These are phyloP conservation scores for Westerdykella ornata DNA, from an alignment of 2,329 filamentous ascomycete genomes.

Conservation along the genomic window DNA sequence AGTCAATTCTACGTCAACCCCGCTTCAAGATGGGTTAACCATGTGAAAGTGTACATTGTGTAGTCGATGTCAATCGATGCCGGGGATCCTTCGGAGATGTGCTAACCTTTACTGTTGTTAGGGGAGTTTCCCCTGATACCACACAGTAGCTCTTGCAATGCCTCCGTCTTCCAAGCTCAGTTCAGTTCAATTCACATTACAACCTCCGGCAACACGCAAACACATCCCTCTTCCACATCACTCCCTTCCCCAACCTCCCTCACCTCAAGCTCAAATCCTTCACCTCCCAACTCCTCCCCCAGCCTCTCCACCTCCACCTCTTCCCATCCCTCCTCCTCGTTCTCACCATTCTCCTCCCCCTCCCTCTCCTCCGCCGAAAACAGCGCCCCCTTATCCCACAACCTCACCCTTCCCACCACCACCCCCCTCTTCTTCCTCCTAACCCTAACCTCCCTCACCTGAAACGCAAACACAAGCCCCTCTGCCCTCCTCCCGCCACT, in stretches of 20 bases:
- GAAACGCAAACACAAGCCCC: constrained; percentile 9
- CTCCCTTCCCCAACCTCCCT: background rate
- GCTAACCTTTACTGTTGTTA: too few relatives aligned
- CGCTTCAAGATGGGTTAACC: too few relatives aligned
- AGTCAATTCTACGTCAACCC: too few relatives aligned
- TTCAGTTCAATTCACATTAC: too few relatives aligned
- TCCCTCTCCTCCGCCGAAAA: background rate
- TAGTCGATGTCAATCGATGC: too few relatives aligned
- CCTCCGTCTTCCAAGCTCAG: too few relatives aligned
- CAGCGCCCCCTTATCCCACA: constrained; percentile 1
- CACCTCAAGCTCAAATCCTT: background rate
- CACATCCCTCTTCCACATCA: background rate
- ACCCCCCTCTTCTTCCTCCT: constrained; percentile 1
- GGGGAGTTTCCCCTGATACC: too few relatives aligned
- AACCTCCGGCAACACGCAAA: constrained; percentile 1
- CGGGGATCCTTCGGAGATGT: too few relatives aligned
- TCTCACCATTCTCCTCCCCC: background rate
- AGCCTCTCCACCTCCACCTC: background rate
- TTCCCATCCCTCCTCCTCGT: background rate
- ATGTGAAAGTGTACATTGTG: too few relatives aligned
- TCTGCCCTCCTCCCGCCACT: constrained; percentile 1
- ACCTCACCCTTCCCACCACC: constrained; percentile 2
- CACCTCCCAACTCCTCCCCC: background rate
- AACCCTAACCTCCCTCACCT: constrained; percentile 7
- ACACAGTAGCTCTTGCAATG: too few relatives aligned